A percentile compares a stretch with the other conserved stretches of the same genome.
These are phyloP conservation scores for Gossypium gossypioides DNA, from an alignment of 441 rosid genomes.

Conservation along the genomic window DNA sequence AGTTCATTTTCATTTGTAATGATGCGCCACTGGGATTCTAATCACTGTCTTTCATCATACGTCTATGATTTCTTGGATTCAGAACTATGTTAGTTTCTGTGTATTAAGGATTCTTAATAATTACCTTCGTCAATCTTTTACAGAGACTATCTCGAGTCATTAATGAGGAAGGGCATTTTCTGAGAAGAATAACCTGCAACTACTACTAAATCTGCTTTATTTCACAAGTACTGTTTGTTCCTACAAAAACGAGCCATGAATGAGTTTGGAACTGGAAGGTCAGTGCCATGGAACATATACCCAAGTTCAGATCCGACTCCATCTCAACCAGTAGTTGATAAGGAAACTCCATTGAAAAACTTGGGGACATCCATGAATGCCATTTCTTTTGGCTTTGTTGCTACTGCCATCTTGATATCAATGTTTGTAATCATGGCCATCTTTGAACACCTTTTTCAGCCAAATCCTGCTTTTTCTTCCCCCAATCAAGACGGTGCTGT, in stretches of 20 bases:
- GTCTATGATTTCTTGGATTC: background rate
- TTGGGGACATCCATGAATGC: constrained; percentile 54
- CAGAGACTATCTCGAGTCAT: constrained; percentile 5
- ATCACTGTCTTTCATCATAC: background rate
- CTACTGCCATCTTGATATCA: constrained; percentile 60
- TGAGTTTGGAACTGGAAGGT: constrained; percentile 39
- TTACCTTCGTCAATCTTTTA: background rate
- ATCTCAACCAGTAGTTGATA: constrained; percentile 31
- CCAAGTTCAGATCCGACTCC: constrained; percentile 39
- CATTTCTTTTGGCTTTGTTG: constrained; percentile 60
- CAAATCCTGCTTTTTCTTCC: constrained; percentile 45
- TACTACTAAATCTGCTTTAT: background rate
- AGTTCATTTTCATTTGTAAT: background rate
- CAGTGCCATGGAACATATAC: constrained; percentile 60
- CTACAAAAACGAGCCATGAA: constrained; percentile 24
- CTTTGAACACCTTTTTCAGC: constrained; percentile 58
- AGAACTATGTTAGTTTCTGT: background rate
- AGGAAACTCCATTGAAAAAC: constrained; percentile 53
- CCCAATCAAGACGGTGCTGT: constrained; percentile 28
- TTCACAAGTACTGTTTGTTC: background rate
- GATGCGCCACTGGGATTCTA: background rate
- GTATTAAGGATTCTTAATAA: background rate
- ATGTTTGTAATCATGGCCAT: constrained; percentile 70
- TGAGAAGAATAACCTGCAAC: background rate
- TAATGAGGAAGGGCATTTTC: background rate